Evolutionary conservation across 768 basidiomycete genomes (phyloP).

Genomic region (Pulveroboletus frians): DNA sequence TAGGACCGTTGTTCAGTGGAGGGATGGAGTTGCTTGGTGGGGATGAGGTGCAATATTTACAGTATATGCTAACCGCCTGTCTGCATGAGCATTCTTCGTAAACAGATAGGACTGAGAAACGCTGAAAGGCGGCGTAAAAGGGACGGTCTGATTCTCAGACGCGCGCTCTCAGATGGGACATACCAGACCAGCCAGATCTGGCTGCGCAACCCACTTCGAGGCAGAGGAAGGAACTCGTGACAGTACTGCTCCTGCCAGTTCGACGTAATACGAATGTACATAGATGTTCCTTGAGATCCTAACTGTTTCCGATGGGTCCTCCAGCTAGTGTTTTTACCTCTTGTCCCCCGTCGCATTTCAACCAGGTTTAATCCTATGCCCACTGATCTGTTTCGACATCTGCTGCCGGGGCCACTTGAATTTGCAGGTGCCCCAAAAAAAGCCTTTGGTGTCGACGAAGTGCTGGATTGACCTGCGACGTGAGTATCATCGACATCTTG

Average conservation of each 20-base stretch:
- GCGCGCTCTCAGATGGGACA: too few relatives aligned
- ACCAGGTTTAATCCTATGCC: background rate
- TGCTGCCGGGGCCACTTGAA: background rate
- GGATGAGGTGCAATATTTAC: too few relatives aligned
- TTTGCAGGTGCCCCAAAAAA: background rate
- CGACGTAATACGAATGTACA: too few relatives aligned
- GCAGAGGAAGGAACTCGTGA: too few relatives aligned
- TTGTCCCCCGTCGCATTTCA: background rate
- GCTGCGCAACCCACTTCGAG: too few relatives aligned
- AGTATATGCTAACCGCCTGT: too few relatives aligned
- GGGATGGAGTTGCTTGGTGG: too few relatives aligned
- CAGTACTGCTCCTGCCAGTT: too few relatives aligned
- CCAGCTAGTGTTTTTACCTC: background rate
- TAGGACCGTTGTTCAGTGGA: too few relatives aligned
- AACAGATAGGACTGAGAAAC: background rate
- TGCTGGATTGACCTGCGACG: background rate
- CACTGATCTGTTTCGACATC: background rate
- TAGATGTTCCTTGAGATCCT: background rate
- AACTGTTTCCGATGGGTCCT: background rate
- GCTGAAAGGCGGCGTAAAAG: too few relatives aligned
- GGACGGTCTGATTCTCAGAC: too few relatives aligned
- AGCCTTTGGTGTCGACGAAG: background rate
- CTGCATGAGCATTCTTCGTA: background rate
- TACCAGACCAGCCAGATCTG: too few relatives aligned
- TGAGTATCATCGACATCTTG: background rate